Percentiles rank a stretch among this genome's conserved stretches.
Conservation (phyloP, 2,329 filamentous ascomycete species). For the Colletotrichum costaricense region DNA sequence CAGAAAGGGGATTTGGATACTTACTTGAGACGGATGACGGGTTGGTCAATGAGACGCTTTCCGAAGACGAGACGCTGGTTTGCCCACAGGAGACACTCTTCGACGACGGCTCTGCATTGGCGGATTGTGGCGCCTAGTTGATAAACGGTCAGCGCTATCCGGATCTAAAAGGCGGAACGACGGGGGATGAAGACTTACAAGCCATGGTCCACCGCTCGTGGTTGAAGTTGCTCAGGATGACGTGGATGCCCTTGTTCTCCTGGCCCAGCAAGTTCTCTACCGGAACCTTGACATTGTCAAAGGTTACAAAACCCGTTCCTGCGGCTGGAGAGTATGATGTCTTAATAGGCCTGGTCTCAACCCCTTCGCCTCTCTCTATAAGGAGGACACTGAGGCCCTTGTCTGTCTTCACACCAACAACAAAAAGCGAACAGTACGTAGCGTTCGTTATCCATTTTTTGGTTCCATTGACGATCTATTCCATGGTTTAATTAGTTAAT, state of each 20-base stretch:
- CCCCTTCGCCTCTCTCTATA: conserved; percentile 78
- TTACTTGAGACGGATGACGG: conserved; percentile 84
- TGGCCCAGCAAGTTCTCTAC: conserved; percentile 81
- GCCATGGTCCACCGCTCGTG: conserved; percentile 86
- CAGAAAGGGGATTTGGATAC: not conserved
- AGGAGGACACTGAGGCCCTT: conserved; percentile 84
- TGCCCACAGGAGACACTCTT: conserved; percentile 89
- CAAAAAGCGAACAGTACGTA: conserved; percentile 79
- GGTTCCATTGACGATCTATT: conserved; percentile 71
- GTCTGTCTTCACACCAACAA: conserved; percentile 81
- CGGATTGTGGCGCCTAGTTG: conserved; percentile 64
- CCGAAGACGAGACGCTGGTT: conserved; percentile 88
- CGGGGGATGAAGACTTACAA: conserved; percentile 53
- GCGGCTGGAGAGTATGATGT: conserved; percentile 84
- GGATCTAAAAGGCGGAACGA: too few species aligned
- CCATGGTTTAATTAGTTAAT: not conserved
- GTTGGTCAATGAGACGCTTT: conserved; percentile 85
- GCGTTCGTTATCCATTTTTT: conserved; percentile 93
- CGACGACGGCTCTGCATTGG: conserved; percentile 75
- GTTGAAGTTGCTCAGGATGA: conserved; percentile 90
- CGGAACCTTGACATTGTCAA: conserved; percentile 88
- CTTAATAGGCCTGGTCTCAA: conserved; percentile 83
- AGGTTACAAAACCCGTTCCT: conserved; percentile 83
- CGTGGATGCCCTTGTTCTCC: conserved; percentile 87
- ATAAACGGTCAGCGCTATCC: too few species aligned